phyloP scores from a whole-genome alignment of 305 asterid species.

The Plantago coronopus region DNA sequence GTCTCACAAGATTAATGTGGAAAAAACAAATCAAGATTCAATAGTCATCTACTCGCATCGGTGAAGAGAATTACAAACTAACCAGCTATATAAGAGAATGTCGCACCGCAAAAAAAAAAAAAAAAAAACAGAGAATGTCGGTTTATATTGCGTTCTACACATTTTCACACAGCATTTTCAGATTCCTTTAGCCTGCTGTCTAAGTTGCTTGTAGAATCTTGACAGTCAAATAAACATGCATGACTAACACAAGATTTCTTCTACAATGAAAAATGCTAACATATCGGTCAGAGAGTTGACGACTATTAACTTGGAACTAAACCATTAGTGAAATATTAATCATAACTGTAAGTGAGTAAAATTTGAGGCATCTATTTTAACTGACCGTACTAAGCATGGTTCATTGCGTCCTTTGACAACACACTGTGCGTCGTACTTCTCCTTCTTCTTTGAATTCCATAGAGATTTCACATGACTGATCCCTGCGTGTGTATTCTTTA shows the following conservation, averaged over 20 bases:
- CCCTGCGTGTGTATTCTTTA: conserved; percentile 87
- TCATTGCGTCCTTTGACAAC: conserved; percentile 93
- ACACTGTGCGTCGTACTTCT: conserved; percentile 67
- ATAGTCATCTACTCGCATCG: not conserved
- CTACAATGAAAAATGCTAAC: not conserved
- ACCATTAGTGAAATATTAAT: not conserved
- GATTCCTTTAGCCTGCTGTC: too few species aligned
- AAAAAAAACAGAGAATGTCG: too few species aligned
- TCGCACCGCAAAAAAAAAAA: too few species aligned
- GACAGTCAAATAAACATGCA: not conserved
- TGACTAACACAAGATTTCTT: not conserved
- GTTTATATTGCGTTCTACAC: not conserved
- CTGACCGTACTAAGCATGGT: conserved; percentile 89
- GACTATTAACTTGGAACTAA: not conserved
- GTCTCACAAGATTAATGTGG: conserved; percentile 6
- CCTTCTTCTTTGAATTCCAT: conserved; percentile 93
- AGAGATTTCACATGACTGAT: conserved; percentile 57
- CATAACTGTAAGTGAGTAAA: not conserved
- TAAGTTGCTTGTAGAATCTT: not conserved
- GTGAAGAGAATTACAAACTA: too few species aligned
- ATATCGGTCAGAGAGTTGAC: conserved; percentile 4
- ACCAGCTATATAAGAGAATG: too few species aligned
- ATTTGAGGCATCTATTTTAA: conserved; percentile 13
- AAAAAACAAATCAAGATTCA: not conserved
- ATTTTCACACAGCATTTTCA: too few species aligned